These are phyloP conservation scores for Annulohypoxylon moriforme DNA, from an alignment of 495 filamentous ascomycete genomes.

Conservation along the genomic window DNA sequence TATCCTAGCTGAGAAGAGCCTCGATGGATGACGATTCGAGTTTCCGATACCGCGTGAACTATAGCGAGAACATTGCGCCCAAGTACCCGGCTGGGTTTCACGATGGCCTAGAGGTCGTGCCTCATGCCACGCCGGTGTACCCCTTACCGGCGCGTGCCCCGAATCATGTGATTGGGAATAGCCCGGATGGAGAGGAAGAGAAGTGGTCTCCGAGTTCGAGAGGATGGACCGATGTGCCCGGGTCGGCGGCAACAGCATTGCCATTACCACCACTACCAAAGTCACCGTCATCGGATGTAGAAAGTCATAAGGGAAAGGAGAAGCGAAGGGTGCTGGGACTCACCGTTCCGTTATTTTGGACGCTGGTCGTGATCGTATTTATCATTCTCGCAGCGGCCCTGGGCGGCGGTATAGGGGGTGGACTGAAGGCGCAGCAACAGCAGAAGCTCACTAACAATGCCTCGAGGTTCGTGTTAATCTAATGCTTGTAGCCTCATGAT, in stretches of 20 bases:
- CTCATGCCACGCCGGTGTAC: conserved; percentile 38
- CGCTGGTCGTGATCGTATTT: conserved; percentile 39
- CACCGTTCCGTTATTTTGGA: conserved; percentile 50
- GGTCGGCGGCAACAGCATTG: background rate
- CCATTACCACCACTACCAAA: background rate
- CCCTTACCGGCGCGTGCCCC: conserved; percentile 23
- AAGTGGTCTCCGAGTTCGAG: conserved; percentile 16
- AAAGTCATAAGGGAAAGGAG: background rate
- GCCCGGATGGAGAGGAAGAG: background rate
- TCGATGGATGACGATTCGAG: conserved; percentile 26
- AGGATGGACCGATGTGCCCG: conserved; percentile 1
- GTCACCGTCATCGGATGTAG: conserved; percentile 4
- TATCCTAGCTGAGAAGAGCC: conserved; percentile 1
- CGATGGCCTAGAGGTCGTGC: conserved; percentile 43
- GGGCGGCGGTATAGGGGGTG: conserved; percentile 50
- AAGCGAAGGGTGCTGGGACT: conserved; percentile 46
- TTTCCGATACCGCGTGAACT: conserved; percentile 30
- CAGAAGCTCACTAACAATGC: conserved; percentile 4
- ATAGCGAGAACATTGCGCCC: conserved; percentile 41
- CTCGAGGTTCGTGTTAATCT: conserved; percentile 23
- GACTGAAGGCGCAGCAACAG: conserved; percentile 36
- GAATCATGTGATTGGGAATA: background rate
- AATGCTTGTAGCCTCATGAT: background rate
- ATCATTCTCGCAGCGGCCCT: conserved; percentile 48
- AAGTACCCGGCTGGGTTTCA: conserved; percentile 33